These are phyloP conservation scores for Dunaliella primolecta DNA, from an alignment of 139 green algal species.

Conservation along the genomic window DNA sequence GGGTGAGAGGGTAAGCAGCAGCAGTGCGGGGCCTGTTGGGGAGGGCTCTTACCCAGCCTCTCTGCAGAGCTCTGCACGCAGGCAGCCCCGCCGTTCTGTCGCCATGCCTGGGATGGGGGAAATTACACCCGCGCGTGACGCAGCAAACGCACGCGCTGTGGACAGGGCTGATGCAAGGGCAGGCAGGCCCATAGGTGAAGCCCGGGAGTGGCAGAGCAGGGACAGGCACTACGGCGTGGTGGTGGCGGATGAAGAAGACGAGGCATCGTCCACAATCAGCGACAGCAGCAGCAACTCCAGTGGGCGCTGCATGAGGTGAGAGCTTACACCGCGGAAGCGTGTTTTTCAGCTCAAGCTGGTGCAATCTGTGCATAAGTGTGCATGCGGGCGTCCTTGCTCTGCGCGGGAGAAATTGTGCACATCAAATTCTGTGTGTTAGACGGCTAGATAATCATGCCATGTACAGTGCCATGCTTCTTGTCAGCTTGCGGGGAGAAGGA, in stretches of 20 bases:
- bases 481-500: too few relatives aligned
- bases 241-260: not conserved
- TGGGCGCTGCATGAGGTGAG: too few relatives aligned
- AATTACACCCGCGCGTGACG: not conserved
- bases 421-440: not conserved
- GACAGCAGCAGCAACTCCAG: not conserved
- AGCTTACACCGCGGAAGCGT: not conserved
- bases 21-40: too few relatives aligned
- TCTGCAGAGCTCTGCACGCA: not conserved
- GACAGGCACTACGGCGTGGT: too few relatives aligned
- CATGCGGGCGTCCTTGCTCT: too few relatives aligned
- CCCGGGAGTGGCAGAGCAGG: not conserved
- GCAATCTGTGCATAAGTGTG: not conserved
- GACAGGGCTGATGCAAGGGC: not conserved
- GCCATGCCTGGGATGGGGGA: not conserved
- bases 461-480: too few relatives aligned
- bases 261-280: not conserved
- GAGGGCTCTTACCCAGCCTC: too few relatives aligned
- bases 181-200: not conserved
- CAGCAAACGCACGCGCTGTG: not conserved
- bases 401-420: too few relatives aligned
- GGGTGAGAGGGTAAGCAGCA: too few relatives aligned
- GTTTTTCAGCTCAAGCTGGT: not conserved
- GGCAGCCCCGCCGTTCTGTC: too few relatives aligned
- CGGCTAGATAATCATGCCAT: not conserved